phyloP scores from a whole-genome alignment of 768 basidiomycete species.

The Crucibulum laeve region DNA sequence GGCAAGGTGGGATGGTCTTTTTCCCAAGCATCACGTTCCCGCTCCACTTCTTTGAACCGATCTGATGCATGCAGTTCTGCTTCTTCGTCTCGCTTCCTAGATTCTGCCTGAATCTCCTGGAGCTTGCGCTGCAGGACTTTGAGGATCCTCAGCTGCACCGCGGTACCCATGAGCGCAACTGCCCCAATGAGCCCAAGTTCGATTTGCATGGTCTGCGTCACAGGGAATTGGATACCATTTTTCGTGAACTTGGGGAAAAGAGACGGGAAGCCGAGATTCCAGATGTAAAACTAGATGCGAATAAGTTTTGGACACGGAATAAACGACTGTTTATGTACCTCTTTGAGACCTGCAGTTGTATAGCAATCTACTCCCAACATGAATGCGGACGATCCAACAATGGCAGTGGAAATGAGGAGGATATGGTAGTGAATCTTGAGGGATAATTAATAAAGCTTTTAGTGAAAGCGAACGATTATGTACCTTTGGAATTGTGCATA shows the following conservation, averaged over 20 bases:
- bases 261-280: constrained; percentile 83
- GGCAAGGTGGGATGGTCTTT: constrained; percentile 67
- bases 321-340: constrained; percentile 43
- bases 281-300: constrained; percentile 77
- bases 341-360: constrained; percentile 88
- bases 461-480: constrained; percentile 12
- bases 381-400: constrained; percentile 87
- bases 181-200: constrained; percentile 88
- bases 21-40: constrained; percentile 85
- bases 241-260: constrained; percentile 76
- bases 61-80: constrained; percentile 73
- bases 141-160: constrained; percentile 86
- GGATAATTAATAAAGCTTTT: constrained; percentile 10
- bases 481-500: constrained; percentile 78
- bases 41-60: constrained; percentile 56
- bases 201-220: constrained; percentile 89
- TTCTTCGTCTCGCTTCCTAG: constrained; percentile 66
- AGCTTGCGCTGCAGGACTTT: constrained; percentile 76
- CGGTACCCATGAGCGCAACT: constrained; percentile 79
- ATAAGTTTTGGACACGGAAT: constrained; percentile 11
- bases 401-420: constrained; percentile 80
- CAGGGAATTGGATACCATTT: constrained; percentile 71
- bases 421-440: constrained; percentile 76
- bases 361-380: constrained; percentile 94
- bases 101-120: constrained; percentile 74